A percentile compares a stretch with the other conserved stretches of the same genome.
Evolutionary conservation across 371 early-diverging fungal genomes (phyloP).

Genomic region (Apophysomyces ossiformis): DNA sequence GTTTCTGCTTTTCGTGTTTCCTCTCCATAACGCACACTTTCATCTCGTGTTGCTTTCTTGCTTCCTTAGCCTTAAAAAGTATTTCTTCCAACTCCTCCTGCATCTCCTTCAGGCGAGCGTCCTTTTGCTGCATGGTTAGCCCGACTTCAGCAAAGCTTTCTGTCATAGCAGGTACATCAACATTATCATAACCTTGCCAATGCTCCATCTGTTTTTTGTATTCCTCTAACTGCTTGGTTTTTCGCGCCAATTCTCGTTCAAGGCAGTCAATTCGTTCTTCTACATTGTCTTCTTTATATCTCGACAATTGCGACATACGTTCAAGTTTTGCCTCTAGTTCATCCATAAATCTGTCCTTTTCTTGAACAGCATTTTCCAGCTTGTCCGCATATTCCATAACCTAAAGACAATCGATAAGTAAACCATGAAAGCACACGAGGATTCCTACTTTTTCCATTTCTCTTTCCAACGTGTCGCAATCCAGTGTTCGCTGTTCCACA

Average conservation of each 20-base stretch:
- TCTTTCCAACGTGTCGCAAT: conserved; percentile 35
- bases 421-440: not conserved
- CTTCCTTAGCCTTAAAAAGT: conserved; percentile 19
- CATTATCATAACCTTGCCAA: conserved; percentile 13
- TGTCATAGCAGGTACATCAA: conserved; percentile 22
- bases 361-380: conserved; percentile 19
- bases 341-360: conserved; percentile 21
- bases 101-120: conserved; percentile 20
- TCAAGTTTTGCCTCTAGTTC: conserved; percentile 25
- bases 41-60: conserved; percentile 24
- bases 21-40: conserved; percentile 24
- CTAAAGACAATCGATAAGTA: not conserved
- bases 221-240: conserved; percentile 24
- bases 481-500: conserved; percentile 37
- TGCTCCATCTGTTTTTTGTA: conserved; percentile 23
- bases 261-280: conserved; percentile 34
- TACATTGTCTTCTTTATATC: conserved; percentile 9
- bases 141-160: conserved; percentile 25
- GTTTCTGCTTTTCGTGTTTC: conserved; percentile 31
- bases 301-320: not conserved
- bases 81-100: conserved; percentile 22
- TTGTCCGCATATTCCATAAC: conserved; percentile 23
- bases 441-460: conserved; percentile 40
- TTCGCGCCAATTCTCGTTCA: conserved; percentile 25
- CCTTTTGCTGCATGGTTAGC: conserved; percentile 21